Evolutionary conservation across 495 filamentous ascomycete genomes (phyloP).

Genomic region (Penicillium egyptiacum): DNA sequence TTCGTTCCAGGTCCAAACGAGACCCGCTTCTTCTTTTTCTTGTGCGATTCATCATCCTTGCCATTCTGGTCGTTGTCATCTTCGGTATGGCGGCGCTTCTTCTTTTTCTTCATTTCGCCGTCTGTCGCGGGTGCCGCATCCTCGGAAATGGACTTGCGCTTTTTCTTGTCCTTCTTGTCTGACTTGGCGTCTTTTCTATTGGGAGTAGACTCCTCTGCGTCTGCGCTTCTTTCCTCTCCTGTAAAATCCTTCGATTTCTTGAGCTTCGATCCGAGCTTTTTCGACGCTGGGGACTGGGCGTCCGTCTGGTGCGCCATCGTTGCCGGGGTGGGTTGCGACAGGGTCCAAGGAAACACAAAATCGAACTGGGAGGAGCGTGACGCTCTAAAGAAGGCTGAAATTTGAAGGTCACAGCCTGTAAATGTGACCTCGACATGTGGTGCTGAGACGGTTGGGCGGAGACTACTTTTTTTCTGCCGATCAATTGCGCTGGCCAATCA

Average conservation of each 20-base stretch:
- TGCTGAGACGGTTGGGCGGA: slow-evolving; percentile 8
- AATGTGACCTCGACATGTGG: slow-evolving; percentile 4
- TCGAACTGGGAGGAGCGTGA: neutral
- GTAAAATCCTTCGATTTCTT: slow-evolving; percentile 58
- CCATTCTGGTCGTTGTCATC: slow-evolving; percentile 19
- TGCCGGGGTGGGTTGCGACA: neutral
- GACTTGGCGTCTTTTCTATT: slow-evolving; percentile 22
- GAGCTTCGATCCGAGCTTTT: slow-evolving; percentile 72
- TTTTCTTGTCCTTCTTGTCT: slow-evolving; percentile 17
- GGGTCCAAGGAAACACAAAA: neutral
- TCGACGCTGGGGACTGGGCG: slow-evolving; percentile 66
- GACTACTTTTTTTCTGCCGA: slow-evolving; percentile 16
- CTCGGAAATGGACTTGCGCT: slow-evolving; percentile 17
- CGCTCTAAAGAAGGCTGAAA: slow-evolving; percentile 1
- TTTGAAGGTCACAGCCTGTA: neutral
- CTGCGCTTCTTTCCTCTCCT: slow-evolving; percentile 21
- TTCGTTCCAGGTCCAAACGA: slow-evolving; percentile 74
- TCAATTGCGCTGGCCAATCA: slow-evolving; percentile 9
- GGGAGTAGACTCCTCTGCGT: slow-evolving; percentile 6
- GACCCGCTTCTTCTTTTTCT: slow-evolving; percentile 63
- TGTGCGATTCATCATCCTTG: slow-evolving; percentile 22
- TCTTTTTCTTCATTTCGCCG: slow-evolving; percentile 20
- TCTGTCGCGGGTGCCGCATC: slow-evolving; percentile 20
- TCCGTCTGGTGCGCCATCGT: slow-evolving; percentile 23
- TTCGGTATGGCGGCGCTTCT: slow-evolving; percentile 26